Evolutionary conservation across 345 rosid species (phyloP).

Genomic region (Eucalyptus tenuipes): DNA sequence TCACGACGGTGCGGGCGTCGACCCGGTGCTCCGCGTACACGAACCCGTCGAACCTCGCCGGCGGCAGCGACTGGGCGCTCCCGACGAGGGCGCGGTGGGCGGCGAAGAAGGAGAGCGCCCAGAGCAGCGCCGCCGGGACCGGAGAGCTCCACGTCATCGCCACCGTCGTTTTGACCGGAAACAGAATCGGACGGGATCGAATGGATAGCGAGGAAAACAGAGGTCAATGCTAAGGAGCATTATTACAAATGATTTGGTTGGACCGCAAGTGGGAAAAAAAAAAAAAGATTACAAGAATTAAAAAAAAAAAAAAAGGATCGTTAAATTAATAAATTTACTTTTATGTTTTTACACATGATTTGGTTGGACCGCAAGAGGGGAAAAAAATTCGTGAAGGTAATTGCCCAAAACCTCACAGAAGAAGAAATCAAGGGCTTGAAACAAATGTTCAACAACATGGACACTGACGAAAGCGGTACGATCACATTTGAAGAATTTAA

Average conservation of each 20-base stretch:
- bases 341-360: not conserved
- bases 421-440: constrained; percentile 82
- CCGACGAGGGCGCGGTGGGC: not conserved
- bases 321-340: not conserved
- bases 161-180: not conserved
- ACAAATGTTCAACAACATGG: constrained; percentile 80
- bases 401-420: constrained; percentile 68
- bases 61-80: constrained; percentile 51
- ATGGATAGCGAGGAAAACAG: not conserved
- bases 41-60: constrained; percentile 74
- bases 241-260: not conserved
- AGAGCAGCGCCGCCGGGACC: not conserved
- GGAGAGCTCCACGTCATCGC: not conserved
- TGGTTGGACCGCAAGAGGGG: no score
- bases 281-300: no score
- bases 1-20: constrained; percentile 26
- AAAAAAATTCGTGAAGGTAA: constrained; percentile 41
- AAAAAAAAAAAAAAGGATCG: not conserved
- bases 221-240: not conserved
- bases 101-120: not conserved
- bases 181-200: not conserved
- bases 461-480: constrained; percentile 76
- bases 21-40: constrained; percentile 15
- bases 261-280: not conserved
- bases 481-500: constrained; percentile 79